These are phyloP conservation scores for Colletotrichum viniferum DNA, from an alignment of 2,329 filamentous ascomycete genomes.

Conservation along the genomic window DNA sequence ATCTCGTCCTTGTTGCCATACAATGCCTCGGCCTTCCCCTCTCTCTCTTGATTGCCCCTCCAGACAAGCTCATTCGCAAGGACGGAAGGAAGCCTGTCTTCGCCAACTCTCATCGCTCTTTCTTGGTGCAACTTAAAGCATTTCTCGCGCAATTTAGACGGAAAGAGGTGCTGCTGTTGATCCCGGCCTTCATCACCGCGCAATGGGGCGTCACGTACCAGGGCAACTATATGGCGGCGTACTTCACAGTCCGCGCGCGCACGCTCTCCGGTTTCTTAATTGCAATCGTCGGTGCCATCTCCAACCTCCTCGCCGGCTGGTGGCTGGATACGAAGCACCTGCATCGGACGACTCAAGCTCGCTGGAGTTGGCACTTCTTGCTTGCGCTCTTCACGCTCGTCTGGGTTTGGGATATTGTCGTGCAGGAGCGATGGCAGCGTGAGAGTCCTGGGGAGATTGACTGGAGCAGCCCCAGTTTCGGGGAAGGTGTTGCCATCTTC, in stretches of 20 bases:
- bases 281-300: slow-evolving; percentile 39
- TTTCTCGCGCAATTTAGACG: slow-evolving; percentile 9
- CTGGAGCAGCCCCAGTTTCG: slow-evolving; percentile 46
- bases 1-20: slow-evolving; percentile 43
- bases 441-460: slow-evolving; percentile 43
- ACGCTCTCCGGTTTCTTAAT: slow-evolving; percentile 34
- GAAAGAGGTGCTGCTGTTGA: slow-evolving; percentile 14
- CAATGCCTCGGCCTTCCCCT: slow-evolving; percentile 50
- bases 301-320: slow-evolving; percentile 16
- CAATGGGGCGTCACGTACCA: slow-evolving; percentile 24
- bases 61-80: slow-evolving; percentile 45
- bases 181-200: slow-evolving; percentile 20
- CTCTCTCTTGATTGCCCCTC: slow-evolving; percentile 46
- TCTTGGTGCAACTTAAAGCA: neutral
- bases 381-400: slow-evolving; percentile 3
- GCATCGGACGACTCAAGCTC: slow-evolving; percentile 5
- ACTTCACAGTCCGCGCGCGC: slow-evolving; percentile 18
- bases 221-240: slow-evolving; percentile 23
- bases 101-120: slow-evolving; percentile 34
- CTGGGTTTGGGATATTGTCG: slow-evolving; percentile 15
- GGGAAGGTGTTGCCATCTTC: slow-evolving; percentile 50
- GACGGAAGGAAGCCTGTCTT: slow-evolving; percentile 33
- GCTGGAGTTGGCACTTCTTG: slow-evolving; percentile 16
- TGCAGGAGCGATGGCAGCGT: slow-evolving; percentile 14
- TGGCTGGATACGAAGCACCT: slow-evolving; percentile 17